Evolutionary conservation across 495 filamentous ascomycete species (phyloP), one percentile per base, ranked within the genome.

Genomic region (Penicillium malachiteum): DNA sequence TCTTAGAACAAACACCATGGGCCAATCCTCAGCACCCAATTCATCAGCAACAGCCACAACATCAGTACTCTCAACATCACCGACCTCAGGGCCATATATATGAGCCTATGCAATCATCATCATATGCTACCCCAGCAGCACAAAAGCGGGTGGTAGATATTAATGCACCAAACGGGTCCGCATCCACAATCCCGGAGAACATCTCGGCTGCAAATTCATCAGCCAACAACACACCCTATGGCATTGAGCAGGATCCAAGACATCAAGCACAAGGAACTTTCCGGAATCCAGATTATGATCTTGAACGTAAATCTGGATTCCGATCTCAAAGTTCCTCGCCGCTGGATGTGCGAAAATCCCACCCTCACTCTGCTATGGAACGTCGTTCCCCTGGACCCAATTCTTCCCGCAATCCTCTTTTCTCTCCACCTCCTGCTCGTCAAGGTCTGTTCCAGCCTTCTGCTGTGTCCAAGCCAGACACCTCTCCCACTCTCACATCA

Each of bases 1-100:
- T 92, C 58, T 79, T 92, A 48, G 87, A 91, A 50, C 84, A 88
- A 56, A 93, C 87, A 1, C 87, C 90, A 1, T 96, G 91, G 91
- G 89, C 89, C 30, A 94, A 94, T 67, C 88, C 90, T 12, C 88
- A 91, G 55, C 90, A 95, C 63, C 89, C 90, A 1, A 84, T 84
- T 13, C 88, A 92, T 63, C 77, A 78, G 45, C 71, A 77, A 43
- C 73, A 78, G 47, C 65, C 70, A 33, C 60, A 70, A 40, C 68
- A 77, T 44, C 70, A 76, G 37, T 71, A 75, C 42, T 64, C 70
- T 11, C 60, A 70, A 52, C 67, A 69, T 12, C 68, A 70, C 44
- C 65, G 74, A 46, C 59, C 70, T 1, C 76, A 71, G 30, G 63
- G 51, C 32, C 68, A 69, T n/a, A 49, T 60, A 1, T 59, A 66